Conservation (phyloP, 441 rosid genomes). For the Gossypium laxum region DNA sequence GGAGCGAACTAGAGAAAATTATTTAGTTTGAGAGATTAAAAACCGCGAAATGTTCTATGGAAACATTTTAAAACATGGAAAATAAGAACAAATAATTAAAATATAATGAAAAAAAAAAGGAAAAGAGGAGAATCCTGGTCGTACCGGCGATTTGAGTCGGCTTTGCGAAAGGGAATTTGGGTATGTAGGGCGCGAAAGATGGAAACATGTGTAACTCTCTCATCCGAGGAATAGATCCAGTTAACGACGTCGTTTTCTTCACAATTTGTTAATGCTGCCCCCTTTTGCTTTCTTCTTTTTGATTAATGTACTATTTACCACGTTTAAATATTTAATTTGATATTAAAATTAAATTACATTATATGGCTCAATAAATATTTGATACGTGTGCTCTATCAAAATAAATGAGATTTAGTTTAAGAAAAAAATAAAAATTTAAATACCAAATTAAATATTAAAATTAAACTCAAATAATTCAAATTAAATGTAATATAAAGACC, state of each 20-base stretch:
- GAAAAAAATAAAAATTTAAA: no score
- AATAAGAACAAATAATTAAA: neutral
- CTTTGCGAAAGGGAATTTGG: neutral
- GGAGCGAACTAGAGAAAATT: neutral
- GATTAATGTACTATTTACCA: no score
- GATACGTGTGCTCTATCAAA: no score
- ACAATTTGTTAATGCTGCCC: neutral
- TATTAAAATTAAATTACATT: no score
- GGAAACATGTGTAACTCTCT: neutral
- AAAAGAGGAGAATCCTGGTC: neutral
- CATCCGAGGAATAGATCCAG: neutral
- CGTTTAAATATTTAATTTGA: no score
- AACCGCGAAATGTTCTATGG: neutral
- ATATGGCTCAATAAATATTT: no score
- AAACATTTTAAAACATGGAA: neutral
- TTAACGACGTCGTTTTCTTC: conserved; percentile 10
- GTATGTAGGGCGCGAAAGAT: neutral
- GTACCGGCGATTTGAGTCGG: neutral
- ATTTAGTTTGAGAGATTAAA: neutral
- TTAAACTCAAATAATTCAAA: no score
- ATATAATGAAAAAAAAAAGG: neutral
- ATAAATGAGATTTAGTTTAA: no score
- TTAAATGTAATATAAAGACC: no score
- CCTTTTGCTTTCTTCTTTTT: neutral
- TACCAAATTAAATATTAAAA: no score